A percentile compares a stretch with the other conserved stretches of the same genome.
phyloP scores from a whole-genome alignment of 768 basidiomycete species.

The Lactifluus pinguis region DNA sequence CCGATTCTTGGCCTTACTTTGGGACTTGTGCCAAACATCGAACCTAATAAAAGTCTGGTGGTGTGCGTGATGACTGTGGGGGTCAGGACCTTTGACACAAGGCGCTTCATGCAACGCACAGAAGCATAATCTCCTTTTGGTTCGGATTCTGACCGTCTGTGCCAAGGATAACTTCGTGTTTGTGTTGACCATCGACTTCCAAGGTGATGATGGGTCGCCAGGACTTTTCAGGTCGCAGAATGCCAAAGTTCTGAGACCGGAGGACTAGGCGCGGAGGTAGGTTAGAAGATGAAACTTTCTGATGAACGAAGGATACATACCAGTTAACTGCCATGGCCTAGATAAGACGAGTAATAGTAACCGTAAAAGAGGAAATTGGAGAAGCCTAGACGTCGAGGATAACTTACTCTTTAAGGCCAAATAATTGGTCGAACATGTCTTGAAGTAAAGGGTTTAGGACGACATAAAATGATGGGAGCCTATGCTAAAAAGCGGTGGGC shows the following conservation, averaged over 20 bases:
- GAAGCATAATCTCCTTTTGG: conserved; percentile 39
- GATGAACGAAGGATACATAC: conserved; percentile 8
- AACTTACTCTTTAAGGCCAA: background rate
- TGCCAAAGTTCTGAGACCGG: conserved; percentile 30
- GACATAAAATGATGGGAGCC: no score
- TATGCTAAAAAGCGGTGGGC: no score
- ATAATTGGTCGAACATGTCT: background rate
- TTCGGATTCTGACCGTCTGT: conserved; percentile 66
- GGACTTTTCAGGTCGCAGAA: conserved; percentile 48
- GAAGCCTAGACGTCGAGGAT: background rate
- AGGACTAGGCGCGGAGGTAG: conserved; percentile 26
- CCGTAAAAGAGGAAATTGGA: background rate
- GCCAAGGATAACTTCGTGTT: conserved; percentile 50
- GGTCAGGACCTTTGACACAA: background rate
- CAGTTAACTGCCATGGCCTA: conserved; percentile 26
- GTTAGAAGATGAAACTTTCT: background rate
- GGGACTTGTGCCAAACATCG: conserved; percentile 47
- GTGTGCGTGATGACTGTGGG: conserved; percentile 33
- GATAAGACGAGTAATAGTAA: background rate
- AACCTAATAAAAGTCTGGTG: conserved; percentile 39
- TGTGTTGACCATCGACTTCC: conserved; percentile 43
- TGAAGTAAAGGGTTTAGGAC: no score
- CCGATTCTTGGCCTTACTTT: conserved; percentile 49
- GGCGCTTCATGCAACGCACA: conserved; percentile 36
- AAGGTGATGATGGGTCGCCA: conserved; percentile 62